Base-by-base conservation (phyloP, 495 filamentous ascomycete species). In the Penicillium malachiteum region DNA sequence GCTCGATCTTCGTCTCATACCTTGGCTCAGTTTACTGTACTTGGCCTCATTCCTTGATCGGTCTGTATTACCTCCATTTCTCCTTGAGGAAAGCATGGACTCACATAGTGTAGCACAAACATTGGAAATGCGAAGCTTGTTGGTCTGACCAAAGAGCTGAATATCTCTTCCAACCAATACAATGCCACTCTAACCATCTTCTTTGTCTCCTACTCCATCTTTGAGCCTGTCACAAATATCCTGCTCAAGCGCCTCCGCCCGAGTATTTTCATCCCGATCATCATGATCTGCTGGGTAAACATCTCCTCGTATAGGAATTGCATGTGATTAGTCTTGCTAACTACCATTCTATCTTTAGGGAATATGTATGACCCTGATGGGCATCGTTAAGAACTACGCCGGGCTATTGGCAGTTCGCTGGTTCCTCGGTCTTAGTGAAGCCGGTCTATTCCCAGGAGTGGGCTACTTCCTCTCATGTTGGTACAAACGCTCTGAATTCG, bases 41-140 rank as follows among this genome's bases (percentile, higher is more conserved):
- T 80, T 96, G 8, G 78, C 89, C 16, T 87, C 87, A 18, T 96
- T 96, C 67, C 79, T 96, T 31, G 91, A 95, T 68, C 80, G 91
- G 45, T 74, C 41, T 17, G 64, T 48, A 3, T 21, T 2, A 13
- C 3, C 3, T 39, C 1, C 6, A 11, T 7, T 11, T n/a, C 8
- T 7, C 3, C 16, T n/a, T 21, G 7, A 11, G 38, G 11, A 5
- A 46, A 34, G 1, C n/a, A 11, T 33, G 12, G 16, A 35, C 41
- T 54, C 11, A 38, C 34, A 14, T 37, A 34, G 2, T 44, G n/a
- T 35, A 65, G 85, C 30, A 87, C 84, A 30, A 91, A 89, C 67
- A 90, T 94, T 50, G 92, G 92, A 52, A 96, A 96, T 74, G 92
- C 92, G 8, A 92, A 91, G 63, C 83, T 96, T 46, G 88, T 84